Evolutionary conservation across 164 flowering plant genomes (phyloP), one percentile per base, ranked within the genome.

Genomic region (Kalanchoe fedtschenkoi): DNA sequence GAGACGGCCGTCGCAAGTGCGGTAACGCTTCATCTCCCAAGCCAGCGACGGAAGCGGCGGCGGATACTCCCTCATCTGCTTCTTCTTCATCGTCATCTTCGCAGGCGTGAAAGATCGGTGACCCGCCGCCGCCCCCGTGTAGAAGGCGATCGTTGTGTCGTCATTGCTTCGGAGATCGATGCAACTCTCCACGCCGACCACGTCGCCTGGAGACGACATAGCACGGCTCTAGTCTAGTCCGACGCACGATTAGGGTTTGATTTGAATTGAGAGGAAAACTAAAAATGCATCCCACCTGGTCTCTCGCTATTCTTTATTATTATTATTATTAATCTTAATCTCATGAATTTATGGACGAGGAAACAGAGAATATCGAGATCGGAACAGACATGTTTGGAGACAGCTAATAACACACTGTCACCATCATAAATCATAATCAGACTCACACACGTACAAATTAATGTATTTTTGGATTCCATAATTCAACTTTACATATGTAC

Each of bases 151-250:
- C 28, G 13, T 13, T 11, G 32, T 11, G 32, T 39, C 43, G 13
- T 39, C 15, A 17, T 2, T 51, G 32, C 6, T 13, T 15, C 56
- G 56, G 17, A 26, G 56, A 51, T 51, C 56, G 56, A 51, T 26
- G 56, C 56, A 51, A 13, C 56, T 51, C 56, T 51, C 56, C 17
- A 2, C 4, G 56, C 56, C 56, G 32, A 51, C 32, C 32, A 51
- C 16, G 56, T 51, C 56, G 56, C 56, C 56, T 30, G 56, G 56
- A 51, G 56, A 51, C 14, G 56, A 51, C 56, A 51, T 51, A 24
- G 51, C 8, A 5, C 7, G 53, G 28, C 6, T 47, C 24, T 51
- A 24, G 11, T n/a, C n/a, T n/a, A n/a, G n/a, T n/a, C n/a, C n/a
- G n/a, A n/a, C n/a, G n/a, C n/a, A n/a, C n/a, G 11, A 37, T 37